Conservation (phyloP, 176 grass and related monocot species). For the Neostapfia colusana region DNA sequence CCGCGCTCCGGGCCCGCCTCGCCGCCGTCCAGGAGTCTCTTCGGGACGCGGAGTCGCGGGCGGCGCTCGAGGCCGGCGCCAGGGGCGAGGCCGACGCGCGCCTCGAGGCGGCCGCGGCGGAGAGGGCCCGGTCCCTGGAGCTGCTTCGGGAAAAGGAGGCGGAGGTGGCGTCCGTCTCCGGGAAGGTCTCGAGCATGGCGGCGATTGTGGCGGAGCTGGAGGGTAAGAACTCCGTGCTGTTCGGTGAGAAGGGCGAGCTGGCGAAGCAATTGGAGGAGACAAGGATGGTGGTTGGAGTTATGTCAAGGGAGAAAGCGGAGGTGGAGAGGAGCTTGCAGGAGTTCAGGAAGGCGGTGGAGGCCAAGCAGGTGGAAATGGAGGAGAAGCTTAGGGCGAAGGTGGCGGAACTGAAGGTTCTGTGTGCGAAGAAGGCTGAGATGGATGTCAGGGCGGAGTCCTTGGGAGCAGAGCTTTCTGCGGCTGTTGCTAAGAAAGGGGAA, state of each 20-base stretch:
- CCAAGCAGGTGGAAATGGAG: constrained; percentile 21
- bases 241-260: constrained; percentile 31
- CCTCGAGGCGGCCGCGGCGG: constrained; percentile 26
- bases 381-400: constrained; percentile 24
- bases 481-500: constrained; percentile 23
- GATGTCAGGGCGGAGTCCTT: constrained; percentile 23
- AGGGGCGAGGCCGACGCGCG: constrained; percentile 35
- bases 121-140: constrained; percentile 20
- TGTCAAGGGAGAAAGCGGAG: constrained; percentile 25
- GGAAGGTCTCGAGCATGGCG: constrained; percentile 25
- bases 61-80: not conserved
- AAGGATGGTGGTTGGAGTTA: constrained; percentile 18
- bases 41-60: constrained; percentile 9
- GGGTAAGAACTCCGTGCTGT: constrained; percentile 28
- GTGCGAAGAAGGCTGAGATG: constrained; percentile 31
- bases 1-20: constrained; percentile 29
- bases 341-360: constrained; percentile 4
- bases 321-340: constrained; percentile 36
- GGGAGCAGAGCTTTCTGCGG: not conserved
- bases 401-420: constrained; percentile 43
- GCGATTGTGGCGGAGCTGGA: constrained; percentile 29
- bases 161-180: constrained; percentile 39
- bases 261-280: constrained; percentile 15
- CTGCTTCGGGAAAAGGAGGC: constrained; percentile 36
- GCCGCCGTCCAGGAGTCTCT: constrained; percentile 26